A percentile compares a stretch with the other conserved stretches of the same genome.
These are phyloP conservation scores for Tremellales sp. DNA, from an alignment of 1,284 basidiomycete genomes.

Conservation along the genomic window DNA sequence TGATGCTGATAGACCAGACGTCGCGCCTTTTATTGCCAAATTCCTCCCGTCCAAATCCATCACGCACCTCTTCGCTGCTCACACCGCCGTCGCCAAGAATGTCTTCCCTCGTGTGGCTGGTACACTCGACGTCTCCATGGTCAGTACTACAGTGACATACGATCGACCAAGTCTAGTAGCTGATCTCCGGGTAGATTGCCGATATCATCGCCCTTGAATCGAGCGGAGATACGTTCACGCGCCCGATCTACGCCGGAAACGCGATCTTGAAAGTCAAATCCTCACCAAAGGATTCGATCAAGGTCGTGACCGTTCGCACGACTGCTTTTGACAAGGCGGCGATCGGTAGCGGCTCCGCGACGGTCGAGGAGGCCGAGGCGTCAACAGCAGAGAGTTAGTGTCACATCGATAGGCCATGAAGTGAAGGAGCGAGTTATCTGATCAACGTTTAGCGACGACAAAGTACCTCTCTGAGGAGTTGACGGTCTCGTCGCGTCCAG, in stretches of 20 bases:
- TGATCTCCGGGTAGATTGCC: slow-evolving; percentile 60
- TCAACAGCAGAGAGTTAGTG: slow-evolving; percentile 59
- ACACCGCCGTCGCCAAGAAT: slow-evolving; percentile 69
- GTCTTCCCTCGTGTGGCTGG: slow-evolving; percentile 85
- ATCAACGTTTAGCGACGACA: slow-evolving; percentile 51
- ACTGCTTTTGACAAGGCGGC: slow-evolving; percentile 82
- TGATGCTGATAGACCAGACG: slow-evolving; percentile 35
- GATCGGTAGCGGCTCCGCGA: slow-evolving; percentile 52
- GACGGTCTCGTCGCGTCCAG: slow-evolving; percentile 88
- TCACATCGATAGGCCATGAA: too few relatives aligned
- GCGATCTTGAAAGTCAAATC: slow-evolving; percentile 91
- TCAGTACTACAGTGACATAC: slow-evolving; percentile 12
- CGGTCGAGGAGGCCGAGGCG: slow-evolving; percentile 64
- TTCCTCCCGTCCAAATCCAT: slow-evolving; percentile 52
- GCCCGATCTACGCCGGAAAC: slow-evolving; percentile 98
- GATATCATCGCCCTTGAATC: slow-evolving; percentile 85
- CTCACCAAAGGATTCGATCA: slow-evolving; percentile 62
- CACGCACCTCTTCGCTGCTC: slow-evolving; percentile 85
- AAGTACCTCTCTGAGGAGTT: slow-evolving; percentile 79
- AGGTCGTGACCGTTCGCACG: slow-evolving; percentile 93
- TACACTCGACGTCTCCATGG: slow-evolving; percentile 68
- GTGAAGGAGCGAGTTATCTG: not conserved
- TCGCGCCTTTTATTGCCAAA: slow-evolving; percentile 54
- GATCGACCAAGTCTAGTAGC: too few relatives aligned
- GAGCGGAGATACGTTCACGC: slow-evolving; percentile 71